Conservation (phyloP, 306 rosid genomes). For the Mimosa pudica region DNA sequence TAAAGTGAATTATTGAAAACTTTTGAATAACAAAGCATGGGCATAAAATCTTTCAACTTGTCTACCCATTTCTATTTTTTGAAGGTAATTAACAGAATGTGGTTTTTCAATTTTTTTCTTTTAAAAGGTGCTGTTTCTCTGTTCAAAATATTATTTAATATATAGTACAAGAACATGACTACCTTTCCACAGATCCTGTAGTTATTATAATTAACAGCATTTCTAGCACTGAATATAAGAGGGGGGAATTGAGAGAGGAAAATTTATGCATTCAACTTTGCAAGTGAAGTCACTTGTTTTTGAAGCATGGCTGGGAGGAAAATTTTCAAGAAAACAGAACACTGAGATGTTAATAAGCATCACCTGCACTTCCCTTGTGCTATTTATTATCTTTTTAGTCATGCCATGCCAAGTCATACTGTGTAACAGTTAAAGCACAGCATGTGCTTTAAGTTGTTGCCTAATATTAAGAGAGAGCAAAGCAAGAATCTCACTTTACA, state of each 20-base stretch:
- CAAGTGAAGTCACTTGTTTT: no score
- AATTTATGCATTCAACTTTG: no score
- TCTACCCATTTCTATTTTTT: slow-evolving; percentile 10
- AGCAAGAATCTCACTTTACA: no score
- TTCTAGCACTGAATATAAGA: not conserved
- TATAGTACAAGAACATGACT: not conserved
- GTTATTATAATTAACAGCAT: not conserved
- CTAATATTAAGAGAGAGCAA: no score
- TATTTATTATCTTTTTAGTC: not conserved
- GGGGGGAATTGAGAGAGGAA: not conserved
- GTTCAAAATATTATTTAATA: not conserved
- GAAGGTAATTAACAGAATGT: not conserved
- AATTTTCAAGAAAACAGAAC: no score
- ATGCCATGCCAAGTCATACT: no score
- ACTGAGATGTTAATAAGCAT: no score
- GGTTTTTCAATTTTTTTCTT: no score
- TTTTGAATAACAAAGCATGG: slow-evolving; percentile 24
- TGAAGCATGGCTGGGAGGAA: no score
- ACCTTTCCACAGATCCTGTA: not conserved
- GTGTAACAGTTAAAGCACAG: no score
- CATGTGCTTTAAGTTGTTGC: no score
- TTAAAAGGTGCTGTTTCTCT: not conserved
- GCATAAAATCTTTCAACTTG: slow-evolving; percentile 2
- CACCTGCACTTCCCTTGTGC: not conserved
- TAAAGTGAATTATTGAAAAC: slow-evolving; percentile 19